Base-by-base conservation (phyloP, 1,284 basidiomycete genomes). In the Grifola frondosa region DNA sequence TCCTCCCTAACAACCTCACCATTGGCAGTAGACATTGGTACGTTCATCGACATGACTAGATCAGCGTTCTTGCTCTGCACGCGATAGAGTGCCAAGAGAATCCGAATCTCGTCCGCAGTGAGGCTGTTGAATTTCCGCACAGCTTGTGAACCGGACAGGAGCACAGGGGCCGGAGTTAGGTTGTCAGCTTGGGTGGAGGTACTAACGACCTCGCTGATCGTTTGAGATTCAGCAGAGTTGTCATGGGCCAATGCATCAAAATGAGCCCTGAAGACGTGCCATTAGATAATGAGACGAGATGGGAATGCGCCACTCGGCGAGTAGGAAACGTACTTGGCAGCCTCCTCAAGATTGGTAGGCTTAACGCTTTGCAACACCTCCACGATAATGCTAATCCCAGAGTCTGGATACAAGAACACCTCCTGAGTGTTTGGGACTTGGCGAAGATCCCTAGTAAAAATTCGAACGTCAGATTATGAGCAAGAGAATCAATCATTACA, bases 401-500 rank as follows among this genome's bases (percentile, higher is more conserved):
- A 83, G 38, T 81, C 66, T 3, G 78, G 75, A 37, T 84, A 84
- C 29, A 98, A 66, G 63, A 93, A 89, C 32, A 98, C 95, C 63
- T 99, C 97, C 66, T 99, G 96, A 11, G 82, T 94, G 63, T 99
- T 90, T n/a, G 97, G 96, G 10, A 99, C 77, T 70, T 98, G 92
- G 47, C 96, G 91, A 3, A 97, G 52, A 52, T 87, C 78, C 48
- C 95, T 97, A 64, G 30, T 31, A 31, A 46, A 17, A 35, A 36
- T 25, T 40, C 29, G 11, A 13, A 24, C 38, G 17, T 20, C 8
- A 13, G 17, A 37, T 9, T 34, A 19, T 21, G 30, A 25, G 37
- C 42, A 33, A 35, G 29, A 50, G 20, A 34, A 42, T 47, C 45
- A 30, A 46, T n/a, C n/a, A n/a, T n/a, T n/a, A 41, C 13, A 16